Evolutionary conservation across 306 rosid genomes (phyloP), one percentile per base, ranked within the genome.

Genomic region (Bauhinia variegata): DNA sequence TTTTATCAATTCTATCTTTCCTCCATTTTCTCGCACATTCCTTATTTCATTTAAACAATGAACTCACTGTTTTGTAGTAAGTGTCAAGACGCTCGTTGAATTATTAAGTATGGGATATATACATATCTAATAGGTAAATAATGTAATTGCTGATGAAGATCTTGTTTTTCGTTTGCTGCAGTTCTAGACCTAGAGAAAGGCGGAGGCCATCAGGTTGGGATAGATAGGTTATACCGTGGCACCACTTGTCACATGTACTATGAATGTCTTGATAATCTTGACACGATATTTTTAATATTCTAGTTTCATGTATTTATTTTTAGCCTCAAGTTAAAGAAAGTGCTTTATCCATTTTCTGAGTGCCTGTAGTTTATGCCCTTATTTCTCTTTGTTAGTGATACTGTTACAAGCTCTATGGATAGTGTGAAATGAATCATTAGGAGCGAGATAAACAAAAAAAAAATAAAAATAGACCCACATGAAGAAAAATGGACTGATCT

Each of bases 151-250:
- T 85, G 76, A 85, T 80, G 18, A 55, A 73, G 65, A 70, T 80
- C 2, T 46, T 60, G 56, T 70, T 31, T 65, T 72, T 42, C 65
- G 57, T 64, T 31, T 54, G 49, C 76, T 73, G 89, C 93, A 87
- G 87, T 66, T 84, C 96, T 43, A 79, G 77, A 74, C 83, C 91
- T 5, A 79, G 86, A 79, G 96, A 92, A 76, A 87, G 98, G 84
- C 73, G 89, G 67, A 81, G 98, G 73, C 80, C 89, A 53, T 87
- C 98, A 11, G 96, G 98, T 59, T 92, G 96, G 98, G 98, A 92
- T 71, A 79, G 85, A 42, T 92, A 75, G 78, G 72, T 19, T 41
- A 39, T 57, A 75, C 58, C 46, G 44, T 12, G 55, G 30, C 42
- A n/a, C 68, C 64, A 39, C 53, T n/a, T 50, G 32, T 68, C 72